Conservation (phyloP, 192 early-diverging fungal species). For the Oehlia diaphana region DNA sequence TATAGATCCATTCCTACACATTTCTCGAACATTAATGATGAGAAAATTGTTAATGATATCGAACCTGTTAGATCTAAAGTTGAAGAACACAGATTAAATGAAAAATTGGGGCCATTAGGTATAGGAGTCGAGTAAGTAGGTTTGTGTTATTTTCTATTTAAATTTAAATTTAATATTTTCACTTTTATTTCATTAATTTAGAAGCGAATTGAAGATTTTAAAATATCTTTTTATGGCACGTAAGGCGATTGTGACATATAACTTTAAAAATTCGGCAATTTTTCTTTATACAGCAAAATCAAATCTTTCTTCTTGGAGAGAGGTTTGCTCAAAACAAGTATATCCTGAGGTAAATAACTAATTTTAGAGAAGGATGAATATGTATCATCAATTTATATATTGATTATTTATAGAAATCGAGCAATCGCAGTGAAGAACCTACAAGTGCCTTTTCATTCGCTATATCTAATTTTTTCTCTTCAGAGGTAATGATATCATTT, state of each 20-base stretch:
- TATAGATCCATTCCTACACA: conserved; percentile 35
- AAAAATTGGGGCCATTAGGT: conserved; percentile 33
- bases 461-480: conserved; percentile 12
- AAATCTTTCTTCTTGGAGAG: conserved; percentile 41
- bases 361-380: neutral
- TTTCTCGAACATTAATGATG: conserved; percentile 10
- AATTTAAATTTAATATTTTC: too few relatives aligned
- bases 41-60: conserved; percentile 31
- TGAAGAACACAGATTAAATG: neutral
- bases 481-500: neutral
- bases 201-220: conserved; percentile 17
- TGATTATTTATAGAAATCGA: conserved; percentile 17
- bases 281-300: conserved; percentile 34
- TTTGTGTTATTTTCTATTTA: neutral
- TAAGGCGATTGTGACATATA: conserved; percentile 27
- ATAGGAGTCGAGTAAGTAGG: conserved; percentile 33
- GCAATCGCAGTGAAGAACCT: conserved; percentile 21
- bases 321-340: conserved; percentile 30
- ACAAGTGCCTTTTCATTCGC: conserved; percentile 1
- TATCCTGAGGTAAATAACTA: conserved; percentile 34
- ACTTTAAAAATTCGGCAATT: conserved; percentile 17
- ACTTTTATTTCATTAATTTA: neutral
- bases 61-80: conserved; percentile 13
- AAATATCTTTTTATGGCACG: conserved; percentile 27
- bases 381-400: neutral